Evolutionary conservation across 2,329 filamentous ascomycete genomes (phyloP), one percentile per base, ranked within the genome.

Genomic region (Fusarium ambrosium): DNA sequence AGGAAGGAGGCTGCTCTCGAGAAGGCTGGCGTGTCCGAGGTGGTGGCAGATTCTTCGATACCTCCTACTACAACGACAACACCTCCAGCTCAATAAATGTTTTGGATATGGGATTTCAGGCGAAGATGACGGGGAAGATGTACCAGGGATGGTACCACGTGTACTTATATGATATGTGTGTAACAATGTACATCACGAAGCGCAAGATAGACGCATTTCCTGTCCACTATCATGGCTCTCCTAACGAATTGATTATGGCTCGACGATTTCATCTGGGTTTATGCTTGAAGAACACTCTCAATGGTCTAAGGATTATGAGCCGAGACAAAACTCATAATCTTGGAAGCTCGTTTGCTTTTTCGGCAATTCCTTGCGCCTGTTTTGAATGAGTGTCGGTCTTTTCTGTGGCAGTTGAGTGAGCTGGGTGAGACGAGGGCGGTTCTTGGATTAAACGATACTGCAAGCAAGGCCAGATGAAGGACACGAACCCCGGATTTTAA

Each of bases 1-100:
- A 91, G 89, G 80, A 86, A 87, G 79, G 81, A 84, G 66, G 80
- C 79, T 67, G 81, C 82, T 7, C 77, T 86, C 74, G 82, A 84
- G 60, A 79, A 82, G 8, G 82, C 82, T 3, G 84, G 82, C n/a
- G 69, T 84, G 14, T 80, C 81, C 18, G 81, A 85, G 70, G 81
- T 79, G 61, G 69, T 69, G 18, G 55, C 67, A 58, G 63, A 72
- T 59, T 62, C 69, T 55, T 72, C 77, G 60, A 71, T 68, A 64
- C 51, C 76, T n/a, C 62, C 73, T 43, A 64, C 73, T 43, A 64
- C 76, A 59, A 66, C 70, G 24, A 63, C 75, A 60, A 63, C 76
- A 43, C 62, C 76, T 22, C 45, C 73, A 27, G 41, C 75, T 56
- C 73, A 74, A 78, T 79, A 67, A 62, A 68, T 22, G 27, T 48